Base-by-base conservation (phyloP, 306 rosid species). In the Prunus mume region DNA sequence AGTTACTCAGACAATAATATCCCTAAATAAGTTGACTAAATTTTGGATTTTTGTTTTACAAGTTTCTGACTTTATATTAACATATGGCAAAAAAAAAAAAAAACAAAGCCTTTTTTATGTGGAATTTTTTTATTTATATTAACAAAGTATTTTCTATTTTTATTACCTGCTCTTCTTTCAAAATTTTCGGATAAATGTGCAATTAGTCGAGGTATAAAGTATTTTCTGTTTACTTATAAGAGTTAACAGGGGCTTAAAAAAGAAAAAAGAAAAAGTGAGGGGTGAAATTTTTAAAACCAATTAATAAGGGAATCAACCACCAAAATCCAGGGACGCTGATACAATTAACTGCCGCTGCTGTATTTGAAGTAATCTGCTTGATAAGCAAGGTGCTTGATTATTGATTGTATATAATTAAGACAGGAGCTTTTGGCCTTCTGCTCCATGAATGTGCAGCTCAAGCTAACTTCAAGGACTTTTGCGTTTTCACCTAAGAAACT, bases 401-500 rank as follows among this genome's bases (percentile, higher is more conserved):
- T 45, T 63, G 24, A 17, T 9, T 17, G 45, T 38, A 24, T 69
- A 50, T 69, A 45, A 75, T 72, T 6, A 49, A 25, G 25, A 6
- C 2, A 13, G n/a, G 62, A 69, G 54, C 69, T 51, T 28, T 13
- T 51, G 9, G 45, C 64, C n/a, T 62, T 50, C 45, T 12, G 22
- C 67, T 58, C 65, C 50, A 54, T 34, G 12, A 58, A 30, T 28
- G 71, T 76, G 49, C 56, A 41, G 58, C 28, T 56, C 28, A 69
- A 75, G 72, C 71, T 41, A 24, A 50, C 70, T 30, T 34, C 50
- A 46, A 9, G 30, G 76, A 78, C 69, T 57, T 57, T 47, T 41
- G 47, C 72, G 66, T 77, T 83, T 81, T 60, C 18, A 19, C 54
- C 73, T 3, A 75, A 66, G 81, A 28, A 75, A 65, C 68, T 69